These are phyloP conservation scores for Starmerella riodocensis DNA, from an alignment of 805 yeast genomes.

Conservation along the genomic window DNA sequence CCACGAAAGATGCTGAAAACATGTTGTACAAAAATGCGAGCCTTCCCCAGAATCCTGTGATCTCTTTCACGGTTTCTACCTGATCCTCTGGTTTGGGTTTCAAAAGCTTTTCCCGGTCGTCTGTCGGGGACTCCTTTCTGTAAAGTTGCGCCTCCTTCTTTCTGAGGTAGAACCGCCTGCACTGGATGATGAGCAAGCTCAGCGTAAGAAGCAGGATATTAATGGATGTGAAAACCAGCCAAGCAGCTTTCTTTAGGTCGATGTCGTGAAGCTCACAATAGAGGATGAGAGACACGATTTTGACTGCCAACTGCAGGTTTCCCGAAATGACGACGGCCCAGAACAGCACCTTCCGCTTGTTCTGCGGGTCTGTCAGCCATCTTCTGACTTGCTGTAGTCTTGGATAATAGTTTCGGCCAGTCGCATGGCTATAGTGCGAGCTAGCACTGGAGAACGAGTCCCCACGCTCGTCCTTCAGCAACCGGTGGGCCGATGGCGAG, in stretches of 20 bases:
- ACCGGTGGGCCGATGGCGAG: slow-evolving; percentile 6
- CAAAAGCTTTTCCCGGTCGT: slow-evolving; percentile 2
- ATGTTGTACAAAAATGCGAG: slow-evolving; percentile 8
- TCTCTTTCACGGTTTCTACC: not conserved
- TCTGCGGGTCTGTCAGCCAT: slow-evolving; percentile 7
- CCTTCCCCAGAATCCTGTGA: slow-evolving; percentile 9
- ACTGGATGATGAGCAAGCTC: slow-evolving; percentile 2
- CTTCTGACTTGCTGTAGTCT: slow-evolving; percentile 9
- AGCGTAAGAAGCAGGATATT: slow-evolving; percentile 9
- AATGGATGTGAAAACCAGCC: slow-evolving; percentile 17
- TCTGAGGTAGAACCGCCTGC: not conserved
- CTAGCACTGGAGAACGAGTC: slow-evolving; percentile 3
- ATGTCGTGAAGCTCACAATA: slow-evolving; percentile 7
- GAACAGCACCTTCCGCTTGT: slow-evolving; percentile 11
- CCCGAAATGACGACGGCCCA: slow-evolving; percentile 12
- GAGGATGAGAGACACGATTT: slow-evolving; percentile 12
- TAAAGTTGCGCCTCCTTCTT: not conserved
- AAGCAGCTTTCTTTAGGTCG: slow-evolving; percentile 6
- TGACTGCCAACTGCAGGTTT: slow-evolving; percentile 11
- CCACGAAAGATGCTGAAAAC: slow-evolving; percentile 7
- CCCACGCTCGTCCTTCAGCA: slow-evolving; percentile 1
- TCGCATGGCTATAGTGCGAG: not conserved
- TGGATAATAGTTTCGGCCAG: slow-evolving; percentile 4
- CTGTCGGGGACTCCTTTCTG: not conserved
- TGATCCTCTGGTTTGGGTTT: slow-evolving; percentile 1